Percentiles rank a stretch among this genome's conserved stretches.
Conservation (phyloP, 2,329 filamentous ascomycete species). For the Monilinia aucupariae region DNA sequence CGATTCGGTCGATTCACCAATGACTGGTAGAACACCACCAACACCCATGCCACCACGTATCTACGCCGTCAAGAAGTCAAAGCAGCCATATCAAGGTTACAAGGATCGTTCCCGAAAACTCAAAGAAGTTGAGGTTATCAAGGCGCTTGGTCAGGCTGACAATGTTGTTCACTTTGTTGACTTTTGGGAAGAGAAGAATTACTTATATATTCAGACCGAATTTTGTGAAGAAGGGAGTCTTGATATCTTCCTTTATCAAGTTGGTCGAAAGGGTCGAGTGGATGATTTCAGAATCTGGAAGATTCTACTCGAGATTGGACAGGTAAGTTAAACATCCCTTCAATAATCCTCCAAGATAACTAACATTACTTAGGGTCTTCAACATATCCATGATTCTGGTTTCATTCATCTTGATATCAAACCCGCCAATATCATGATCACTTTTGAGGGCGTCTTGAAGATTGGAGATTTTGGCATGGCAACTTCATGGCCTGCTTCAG, state of each 20-base stretch:
- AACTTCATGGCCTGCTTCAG: slow-evolving; percentile 67
- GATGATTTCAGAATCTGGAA: slow-evolving; percentile 99
- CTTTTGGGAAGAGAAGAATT: slow-evolving; percentile 78
- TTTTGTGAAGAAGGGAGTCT: slow-evolving; percentile 93
- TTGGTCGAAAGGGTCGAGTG: slow-evolving; percentile 76
- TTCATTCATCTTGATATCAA: slow-evolving; percentile 85
- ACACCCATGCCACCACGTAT: slow-evolving; percentile 54
- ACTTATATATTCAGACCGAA: slow-evolving; percentile 96
- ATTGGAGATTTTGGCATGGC: slow-evolving; percentile 86
- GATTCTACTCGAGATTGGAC: slow-evolving; percentile 77
- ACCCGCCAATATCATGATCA: slow-evolving; percentile 77
- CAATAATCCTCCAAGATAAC: slow-evolving; percentile 1
- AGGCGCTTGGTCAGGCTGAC: slow-evolving; percentile 70
- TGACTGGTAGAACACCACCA: slow-evolving; percentile 46
- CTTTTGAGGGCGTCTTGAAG: slow-evolving; percentile 74
- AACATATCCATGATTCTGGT: slow-evolving; percentile 81
- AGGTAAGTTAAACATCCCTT: slow-evolving; percentile 52
- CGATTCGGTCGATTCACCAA: slow-evolving; percentile 41
- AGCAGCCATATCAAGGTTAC: slow-evolving; percentile 69
- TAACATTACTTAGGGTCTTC: slow-evolving; percentile 60
- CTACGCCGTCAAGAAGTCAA: slow-evolving; percentile 92
- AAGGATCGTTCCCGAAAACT: slow-evolving; percentile 79
- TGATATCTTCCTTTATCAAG: slow-evolving; percentile 75
- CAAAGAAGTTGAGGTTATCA: slow-evolving; percentile 75
- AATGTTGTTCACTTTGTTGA: slow-evolving; percentile 81